Percentiles rank a stretch among this genome's conserved stretches.
phyloP scores from a whole-genome alignment of 768 basidiomycete genomes.

The Cystofilobasidium bisporidii region DNA sequence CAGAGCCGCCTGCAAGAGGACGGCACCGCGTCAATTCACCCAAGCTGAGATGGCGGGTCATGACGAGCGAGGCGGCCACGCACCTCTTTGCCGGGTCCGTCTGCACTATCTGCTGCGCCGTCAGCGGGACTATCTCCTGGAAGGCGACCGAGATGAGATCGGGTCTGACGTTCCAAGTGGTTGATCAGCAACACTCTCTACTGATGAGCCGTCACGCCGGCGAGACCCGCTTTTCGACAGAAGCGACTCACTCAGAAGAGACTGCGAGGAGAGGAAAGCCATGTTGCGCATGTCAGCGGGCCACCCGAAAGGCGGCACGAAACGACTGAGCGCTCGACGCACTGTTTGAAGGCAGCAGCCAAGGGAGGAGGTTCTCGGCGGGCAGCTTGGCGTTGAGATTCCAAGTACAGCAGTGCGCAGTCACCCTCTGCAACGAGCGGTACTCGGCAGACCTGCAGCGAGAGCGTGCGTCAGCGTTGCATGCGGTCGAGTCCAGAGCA shows the following conservation, averaged over 20 bases:
- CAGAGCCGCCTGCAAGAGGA: constrained; percentile 58
- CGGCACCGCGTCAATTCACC: background rate
- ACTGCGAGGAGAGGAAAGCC: too few relatives aligned
- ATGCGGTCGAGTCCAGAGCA: too few relatives aligned
- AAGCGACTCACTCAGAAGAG: too few relatives aligned
- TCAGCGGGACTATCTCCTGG: constrained; percentile 94
- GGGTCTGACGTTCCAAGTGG: constrained; percentile 46
- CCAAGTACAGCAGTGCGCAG: constrained; percentile 84
- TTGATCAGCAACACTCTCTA: background rate
- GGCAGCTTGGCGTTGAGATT: constrained; percentile 85
- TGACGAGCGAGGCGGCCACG: constrained; percentile 23
- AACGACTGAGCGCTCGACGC: too few relatives aligned
- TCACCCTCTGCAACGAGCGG: constrained; percentile 61
- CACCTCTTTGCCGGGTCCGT: constrained; percentile 87
- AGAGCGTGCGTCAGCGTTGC: too few relatives aligned
- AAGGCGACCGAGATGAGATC: constrained; percentile 86
- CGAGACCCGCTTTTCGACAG: too few relatives aligned
- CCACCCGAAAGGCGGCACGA: too few relatives aligned
- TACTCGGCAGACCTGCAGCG: constrained; percentile 73
- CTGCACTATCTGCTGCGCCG: constrained; percentile 94
- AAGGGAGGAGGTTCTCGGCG: constrained; percentile 71
- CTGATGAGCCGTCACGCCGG: too few relatives aligned
- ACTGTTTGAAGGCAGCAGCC: constrained; percentile 69
- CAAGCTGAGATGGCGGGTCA: too few relatives aligned
- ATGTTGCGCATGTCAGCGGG: too few relatives aligned